Evolutionary conservation across 208 protist species (phyloP).

Genomic region (Trypanosoma conorhini): DNA sequence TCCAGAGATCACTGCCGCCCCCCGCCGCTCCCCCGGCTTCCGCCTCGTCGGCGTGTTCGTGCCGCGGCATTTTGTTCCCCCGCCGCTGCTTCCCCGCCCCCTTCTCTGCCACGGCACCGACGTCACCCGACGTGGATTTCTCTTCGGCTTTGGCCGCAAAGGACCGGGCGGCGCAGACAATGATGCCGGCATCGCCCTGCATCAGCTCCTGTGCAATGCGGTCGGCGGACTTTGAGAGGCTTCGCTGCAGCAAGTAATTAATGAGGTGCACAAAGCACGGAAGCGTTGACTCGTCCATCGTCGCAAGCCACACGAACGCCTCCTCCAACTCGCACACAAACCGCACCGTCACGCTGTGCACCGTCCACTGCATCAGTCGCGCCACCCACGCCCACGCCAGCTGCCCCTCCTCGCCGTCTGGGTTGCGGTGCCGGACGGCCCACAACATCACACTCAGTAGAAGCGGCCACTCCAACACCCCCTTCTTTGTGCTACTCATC

Average conservation of each 20-base stretch:
- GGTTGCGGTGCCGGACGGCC: slow-evolving; percentile 46
- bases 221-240: slow-evolving; percentile 84
- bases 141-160: slow-evolving; percentile 54
- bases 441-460: slow-evolving; percentile 82
- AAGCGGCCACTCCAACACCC: slow-evolving; percentile 81
- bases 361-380: slow-evolving; percentile 78
- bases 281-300: slow-evolving; percentile 54
- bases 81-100: slow-evolving; percentile 1
- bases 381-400: slow-evolving; percentile 71
- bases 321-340: slow-evolving; percentile 75
- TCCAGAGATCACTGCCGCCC: slow-evolving; percentile 48
- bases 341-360: slow-evolving; percentile 80
- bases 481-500: slow-evolving; percentile 53
- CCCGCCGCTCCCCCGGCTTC: not conserved
- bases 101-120: not conserved
- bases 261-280: slow-evolving; percentile 85
- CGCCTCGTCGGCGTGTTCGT: slow-evolving; percentile 10
- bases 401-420: slow-evolving; percentile 29
- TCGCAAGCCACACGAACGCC: slow-evolving; percentile 62
- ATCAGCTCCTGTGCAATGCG: slow-evolving; percentile 73
- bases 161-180: slow-evolving; percentile 53
- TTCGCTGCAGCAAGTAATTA: slow-evolving; percentile 81
- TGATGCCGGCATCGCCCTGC: slow-evolving; percentile 53
- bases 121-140: slow-evolving; percentile 23
- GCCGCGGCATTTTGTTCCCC: slow-evolving; percentile 5